Evolutionary conservation across 1,284 basidiomycete genomes (phyloP).

Genomic region (Leccinum fallax): DNA sequence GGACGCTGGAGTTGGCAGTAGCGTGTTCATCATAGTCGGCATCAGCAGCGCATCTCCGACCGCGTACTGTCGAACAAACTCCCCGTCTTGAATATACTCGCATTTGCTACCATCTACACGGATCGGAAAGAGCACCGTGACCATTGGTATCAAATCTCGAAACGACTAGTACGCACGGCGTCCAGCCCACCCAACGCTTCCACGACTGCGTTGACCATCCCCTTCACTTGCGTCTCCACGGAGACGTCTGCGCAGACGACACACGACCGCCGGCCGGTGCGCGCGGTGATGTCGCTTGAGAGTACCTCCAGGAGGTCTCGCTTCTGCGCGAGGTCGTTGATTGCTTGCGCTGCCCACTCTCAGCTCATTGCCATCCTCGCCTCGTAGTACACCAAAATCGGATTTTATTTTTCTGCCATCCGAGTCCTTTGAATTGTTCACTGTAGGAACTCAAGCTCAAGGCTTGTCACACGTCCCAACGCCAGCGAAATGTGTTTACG

Average conservation of each 20-base stretch:
- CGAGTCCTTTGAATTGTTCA: too few relatives aligned
- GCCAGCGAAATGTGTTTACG: too few relatives aligned
- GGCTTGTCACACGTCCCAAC: too few relatives aligned
- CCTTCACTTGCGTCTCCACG: slow-evolving; percentile 10
- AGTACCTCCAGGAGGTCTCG: background rate
- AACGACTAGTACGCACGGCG: slow-evolving; percentile 1
- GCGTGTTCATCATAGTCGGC: background rate
- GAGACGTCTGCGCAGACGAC: slow-evolving; percentile 11
- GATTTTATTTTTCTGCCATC: too few relatives aligned
- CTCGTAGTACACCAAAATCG: too few relatives aligned
- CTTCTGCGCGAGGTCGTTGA: background rate
- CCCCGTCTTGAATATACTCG: slow-evolving; percentile 15
- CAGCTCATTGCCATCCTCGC: too few relatives aligned
- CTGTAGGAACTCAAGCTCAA: too few relatives aligned
- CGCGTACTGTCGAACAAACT: slow-evolving; percentile 17
- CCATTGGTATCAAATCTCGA: background rate
- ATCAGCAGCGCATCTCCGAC: background rate
- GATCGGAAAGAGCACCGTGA: background rate
- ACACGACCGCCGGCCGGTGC: background rate
- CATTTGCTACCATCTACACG: slow-evolving; percentile 32
- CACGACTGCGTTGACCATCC: slow-evolving; percentile 8
- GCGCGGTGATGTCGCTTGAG: background rate
- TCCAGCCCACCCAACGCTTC: slow-evolving; percentile 11
- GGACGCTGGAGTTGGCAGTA: slow-evolving; percentile 12
- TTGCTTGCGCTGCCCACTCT: background rate